Percentiles rank a stretch among this genome's conserved stretches.
Evolutionary conservation across 2,329 filamentous ascomycete species (phyloP).

Genomic region (Fusarium veterinarium): DNA sequence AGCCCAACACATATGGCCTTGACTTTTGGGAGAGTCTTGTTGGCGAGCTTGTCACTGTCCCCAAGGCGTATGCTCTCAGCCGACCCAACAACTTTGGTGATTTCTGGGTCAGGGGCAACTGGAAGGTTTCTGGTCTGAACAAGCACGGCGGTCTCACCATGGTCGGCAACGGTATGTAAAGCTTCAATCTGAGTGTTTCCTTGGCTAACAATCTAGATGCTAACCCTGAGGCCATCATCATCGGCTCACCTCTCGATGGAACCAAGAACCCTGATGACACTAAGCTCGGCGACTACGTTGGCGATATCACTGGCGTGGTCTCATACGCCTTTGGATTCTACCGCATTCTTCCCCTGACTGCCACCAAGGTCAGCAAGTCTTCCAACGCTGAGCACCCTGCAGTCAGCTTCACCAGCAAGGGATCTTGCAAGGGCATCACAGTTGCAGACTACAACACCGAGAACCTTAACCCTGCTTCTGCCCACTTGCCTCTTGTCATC

Average conservation of each 20-base stretch:
- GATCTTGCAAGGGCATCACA: constrained; percentile 70
- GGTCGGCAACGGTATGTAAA: constrained; percentile 59
- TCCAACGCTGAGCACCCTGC: constrained; percentile 60
- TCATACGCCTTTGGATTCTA: constrained; percentile 76
- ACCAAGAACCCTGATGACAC: constrained; percentile 67
- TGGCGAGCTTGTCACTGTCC: constrained; percentile 75
- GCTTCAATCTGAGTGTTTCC: neutral
- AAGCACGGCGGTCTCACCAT: constrained; percentile 73
- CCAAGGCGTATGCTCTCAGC: constrained; percentile 65
- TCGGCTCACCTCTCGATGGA: constrained; percentile 74
- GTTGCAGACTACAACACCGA: constrained; percentile 77
- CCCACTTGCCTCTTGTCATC: constrained; percentile 68
- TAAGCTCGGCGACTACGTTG: constrained; percentile 73
- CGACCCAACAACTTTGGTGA: constrained; percentile 74
- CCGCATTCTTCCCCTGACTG: constrained; percentile 72
- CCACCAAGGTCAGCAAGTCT: constrained; percentile 60
- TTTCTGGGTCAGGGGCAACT: constrained; percentile 75
- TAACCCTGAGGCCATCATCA: constrained; percentile 76
- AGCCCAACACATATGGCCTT: constrained; percentile 71
- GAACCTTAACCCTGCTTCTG: constrained; percentile 69
- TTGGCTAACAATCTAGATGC: constrained; percentile 58
- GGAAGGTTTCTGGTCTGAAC: constrained; percentile 72
- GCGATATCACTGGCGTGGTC: constrained; percentile 76
- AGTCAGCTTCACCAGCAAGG: constrained; percentile 64
- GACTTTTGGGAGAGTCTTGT: constrained; percentile 80